Conservation (phyloP, 2,329 filamentous ascomycete genomes). For the Phyllosticta ampelicida region DNA sequence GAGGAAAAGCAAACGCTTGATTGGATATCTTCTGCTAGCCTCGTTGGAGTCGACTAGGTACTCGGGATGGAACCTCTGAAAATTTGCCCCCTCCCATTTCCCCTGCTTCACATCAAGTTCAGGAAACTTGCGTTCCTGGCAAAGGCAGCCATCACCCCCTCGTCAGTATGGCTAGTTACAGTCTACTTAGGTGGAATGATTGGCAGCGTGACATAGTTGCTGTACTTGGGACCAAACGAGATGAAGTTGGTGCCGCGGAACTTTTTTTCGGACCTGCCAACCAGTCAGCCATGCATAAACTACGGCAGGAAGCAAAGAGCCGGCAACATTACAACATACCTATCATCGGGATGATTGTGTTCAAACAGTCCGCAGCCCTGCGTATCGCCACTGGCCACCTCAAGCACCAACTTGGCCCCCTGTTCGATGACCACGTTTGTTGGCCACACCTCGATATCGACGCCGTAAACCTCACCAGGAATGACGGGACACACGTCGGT, state of each 20-base stretch:
- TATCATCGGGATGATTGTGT: slow-evolving; percentile 41
- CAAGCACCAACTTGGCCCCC: slow-evolving; percentile 45
- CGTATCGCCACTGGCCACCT: slow-evolving; percentile 44
- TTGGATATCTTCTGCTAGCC: too few relatives aligned
- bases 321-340: too few relatives aligned
- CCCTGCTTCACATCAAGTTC: too few relatives aligned
- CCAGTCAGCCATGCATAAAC: background rate
- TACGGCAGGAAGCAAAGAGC: too few relatives aligned
- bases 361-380: slow-evolving; percentile 49
- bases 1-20: too few relatives aligned
- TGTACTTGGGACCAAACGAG: slow-evolving; percentile 38
- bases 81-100: too few relatives aligned
- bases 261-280: slow-evolving; percentile 26
- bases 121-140: too few relatives aligned
- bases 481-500: slow-evolving; percentile 46
- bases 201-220: slow-evolving; percentile 45
- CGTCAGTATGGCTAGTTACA: too few relatives aligned
- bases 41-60: too few relatives aligned
- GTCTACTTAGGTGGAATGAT: slow-evolving; percentile 36
- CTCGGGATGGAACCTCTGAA: too few relatives aligned
- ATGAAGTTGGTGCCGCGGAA: slow-evolving; percentile 43
- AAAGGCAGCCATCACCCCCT: too few relatives aligned
- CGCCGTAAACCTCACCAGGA: slow-evolving; percentile 44
- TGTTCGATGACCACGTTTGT: slow-evolving; percentile 48
- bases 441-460: slow-evolving; percentile 56